Evolutionary conservation across 23 red algal species (phyloP), one percentile per base, ranked within the genome.

Genomic region (Porphyridium purpureum): DNA sequence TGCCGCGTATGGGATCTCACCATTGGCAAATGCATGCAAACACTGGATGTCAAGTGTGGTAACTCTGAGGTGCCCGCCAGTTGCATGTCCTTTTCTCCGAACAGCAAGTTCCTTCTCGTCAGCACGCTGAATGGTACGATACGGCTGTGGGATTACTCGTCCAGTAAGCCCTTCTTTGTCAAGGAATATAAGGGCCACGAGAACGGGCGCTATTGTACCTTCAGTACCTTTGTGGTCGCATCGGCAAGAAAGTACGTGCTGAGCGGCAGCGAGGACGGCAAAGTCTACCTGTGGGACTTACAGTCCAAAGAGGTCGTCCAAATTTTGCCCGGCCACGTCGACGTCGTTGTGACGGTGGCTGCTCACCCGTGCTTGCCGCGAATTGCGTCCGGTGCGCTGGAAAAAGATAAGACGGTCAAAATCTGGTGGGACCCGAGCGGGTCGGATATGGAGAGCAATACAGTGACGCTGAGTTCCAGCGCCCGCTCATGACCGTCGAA

Each of bases 231-330:
- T 72, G 73, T 95, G 25, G 77, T 95, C 17, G 78, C 67, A 4
- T 7, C 63, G 21, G 33, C 24, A 3, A 7, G 55, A 7, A 67
- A 62, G 31, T 69, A 84, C 59, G 72, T 95, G 62, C 53, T 70
- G 7, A 84, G 78, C 31, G 88, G 88, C 49, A 71, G 60, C 58
- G 88, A 95, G 62, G 77, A 85, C 34, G 42, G 59, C 20, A 31
- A 23, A 33, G 66, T 85, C 3, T 85, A 86, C 49, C 24, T 95
- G 41, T 95, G 88, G 88, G 74, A 95, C 35, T 35, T 85, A 28
- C 88, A 95, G 30, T 61, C 79, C 25, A 83, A 63, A 46, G 36
- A 64, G 30, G 49, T 95, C 33, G 69, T 84, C 22, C 88, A 95
- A 50, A 55, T 58, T 28, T 64, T 95, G 0, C 24, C 44, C 19